Base-by-base conservation (phyloP, 2,329 filamentous ascomycete species). In the Claviceps citrina region DNA sequence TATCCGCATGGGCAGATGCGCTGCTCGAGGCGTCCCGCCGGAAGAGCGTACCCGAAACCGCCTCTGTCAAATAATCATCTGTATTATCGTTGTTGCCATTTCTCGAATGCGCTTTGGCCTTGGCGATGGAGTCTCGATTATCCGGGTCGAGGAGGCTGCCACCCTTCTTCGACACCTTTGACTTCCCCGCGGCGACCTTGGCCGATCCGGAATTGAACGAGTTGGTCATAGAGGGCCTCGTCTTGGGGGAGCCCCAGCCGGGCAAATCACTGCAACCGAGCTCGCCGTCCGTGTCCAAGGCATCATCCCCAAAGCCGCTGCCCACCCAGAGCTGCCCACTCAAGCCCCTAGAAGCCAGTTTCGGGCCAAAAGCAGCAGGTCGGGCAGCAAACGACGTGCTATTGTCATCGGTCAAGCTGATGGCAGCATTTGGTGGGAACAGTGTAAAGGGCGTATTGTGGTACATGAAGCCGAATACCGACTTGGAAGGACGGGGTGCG, bases 351-450 rank as follows among this genome's bases (percentile, higher is more conserved):
- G 67, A 59, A 0, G 83, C 83, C 30, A 98, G 65, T 30, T 73
- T 64, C 4, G 91, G 85, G 0, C 91, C 91, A 62, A 96, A 98
- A 30, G 85, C 87, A 39, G 91, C 91, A 44, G 91, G 91, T 36
- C 91, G 73, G 32, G 91, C 87, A 41, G 93, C 71, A 63, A 98
- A 98, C 50, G 93, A 93, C 10, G 91, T 98, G 49, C 85, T 94
- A 61, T 98, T 98, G 62, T 98, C 91, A 60, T 96, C 86, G 54
- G 87, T 94, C 45, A 98, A 72, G 59, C 84, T 94, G 57, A 98
- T 95, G 52, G 93, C 83, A 36, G 91, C 91, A 47, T 91, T 94
- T 3, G 87, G 87, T 4, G 89, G 87, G 57, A 98, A 98, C 18
- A 98, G 76, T 16, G 84, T 86, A 47, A 87, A 84, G 1, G 87